A percentile compares a stretch with the other conserved stretches of the same genome.
These are phyloP conservation scores for Capronia americana DNA, from an alignment of 2,329 filamentous ascomycete species.

Conservation along the genomic window DNA sequence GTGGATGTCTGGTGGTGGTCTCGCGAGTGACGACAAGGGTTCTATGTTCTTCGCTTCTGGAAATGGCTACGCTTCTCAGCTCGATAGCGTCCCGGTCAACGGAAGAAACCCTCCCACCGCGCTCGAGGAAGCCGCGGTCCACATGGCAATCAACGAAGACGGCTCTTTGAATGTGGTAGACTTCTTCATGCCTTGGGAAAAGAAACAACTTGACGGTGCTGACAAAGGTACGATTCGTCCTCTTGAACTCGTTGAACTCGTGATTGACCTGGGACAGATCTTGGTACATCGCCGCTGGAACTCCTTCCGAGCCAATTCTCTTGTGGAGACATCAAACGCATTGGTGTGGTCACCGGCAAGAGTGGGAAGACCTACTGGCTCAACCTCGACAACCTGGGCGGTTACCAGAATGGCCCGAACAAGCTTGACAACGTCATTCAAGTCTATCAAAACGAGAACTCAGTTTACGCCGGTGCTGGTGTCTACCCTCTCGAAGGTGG, in stretches of 20 bases:
- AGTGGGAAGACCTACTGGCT: slow-evolving; percentile 55
- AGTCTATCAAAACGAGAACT: slow-evolving; percentile 44
- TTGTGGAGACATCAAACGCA: slow-evolving; percentile 48
- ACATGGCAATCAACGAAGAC: slow-evolving; percentile 36
- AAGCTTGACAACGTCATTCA: slow-evolving; percentile 49
- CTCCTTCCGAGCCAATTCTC: slow-evolving; percentile 35
- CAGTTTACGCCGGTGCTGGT: slow-evolving; percentile 49
- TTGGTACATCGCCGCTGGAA: slow-evolving; percentile 48
- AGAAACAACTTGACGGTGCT: slow-evolving; percentile 56
- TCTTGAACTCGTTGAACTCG: neutral
- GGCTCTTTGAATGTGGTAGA: slow-evolving; percentile 55
- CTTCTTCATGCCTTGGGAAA: slow-evolving; percentile 64
- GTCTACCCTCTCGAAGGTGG: slow-evolving; percentile 54
- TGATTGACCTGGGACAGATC: slow-evolving; percentile 43
- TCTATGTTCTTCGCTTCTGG: slow-evolving; percentile 42
- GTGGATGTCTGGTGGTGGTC: slow-evolving; percentile 43
- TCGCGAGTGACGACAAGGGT: slow-evolving; percentile 41
- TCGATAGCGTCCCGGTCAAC: slow-evolving; percentile 41
- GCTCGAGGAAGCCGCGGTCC: slow-evolving; percentile 40
- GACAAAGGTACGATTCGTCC: slow-evolving; percentile 46
- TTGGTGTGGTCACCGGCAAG: slow-evolving; percentile 60
- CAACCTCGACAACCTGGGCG: slow-evolving; percentile 52
- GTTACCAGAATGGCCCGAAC: slow-evolving; percentile 49
- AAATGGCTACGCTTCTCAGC: slow-evolving; percentile 42
- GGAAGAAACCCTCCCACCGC: slow-evolving; percentile 39